Base-by-base conservation (phyloP, 768 basidiomycete genomes). In the Hydnum rufescens region DNA sequence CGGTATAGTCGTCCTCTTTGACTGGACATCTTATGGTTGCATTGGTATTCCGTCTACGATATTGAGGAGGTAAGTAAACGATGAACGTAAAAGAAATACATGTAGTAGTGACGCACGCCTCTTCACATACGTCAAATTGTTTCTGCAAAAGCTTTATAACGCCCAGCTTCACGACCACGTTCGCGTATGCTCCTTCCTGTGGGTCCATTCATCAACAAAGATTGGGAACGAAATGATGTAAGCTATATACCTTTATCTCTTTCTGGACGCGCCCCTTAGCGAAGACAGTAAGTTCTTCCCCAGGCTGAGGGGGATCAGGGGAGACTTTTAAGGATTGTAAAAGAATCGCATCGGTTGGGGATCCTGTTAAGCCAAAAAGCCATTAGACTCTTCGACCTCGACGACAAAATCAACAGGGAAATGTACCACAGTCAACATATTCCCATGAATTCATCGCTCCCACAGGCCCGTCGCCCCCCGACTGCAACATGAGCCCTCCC, bases 141-240 rank as follows among this genome's bases (percentile, higher is more conserved):
- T 86, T 95, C 43, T 70, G 65, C 30, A 97, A 67, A n/a, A 97
- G 63, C 68, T 87, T 95, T 62, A 99, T 75, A 28, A 87, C 67
- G 25, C 95, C 95, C n/a, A 97, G 71, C 65, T 96, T 97, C 53
- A 99, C 93, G 1, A 67, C 66, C 3, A 99, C 89, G 58, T 92
- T 78, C 4, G 82, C 93, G 59, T 76, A 84, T 34, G 93, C 84
- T 3, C 95, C 95, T 3, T 90, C 80, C 92, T 96, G 57, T 8
- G 8, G 13, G 8, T 25, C 8, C 25, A 28, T 18, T 2, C n/a
- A 2, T 25, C 51, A n/a, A 2, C 8, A 26, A 50, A 59, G 25
- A 16, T 50, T 8, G 47, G 36, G 42, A 22, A 42, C 48, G 18
- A 26, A 18, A 2, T 22, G 34, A 26, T 4, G 16, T 47, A 25